Evolutionary conservation across 2,329 filamentous ascomycete genomes (phyloP), one percentile per base, ranked within the genome.

Genomic region (Monilinia vaccinii-corymbosi): DNA sequence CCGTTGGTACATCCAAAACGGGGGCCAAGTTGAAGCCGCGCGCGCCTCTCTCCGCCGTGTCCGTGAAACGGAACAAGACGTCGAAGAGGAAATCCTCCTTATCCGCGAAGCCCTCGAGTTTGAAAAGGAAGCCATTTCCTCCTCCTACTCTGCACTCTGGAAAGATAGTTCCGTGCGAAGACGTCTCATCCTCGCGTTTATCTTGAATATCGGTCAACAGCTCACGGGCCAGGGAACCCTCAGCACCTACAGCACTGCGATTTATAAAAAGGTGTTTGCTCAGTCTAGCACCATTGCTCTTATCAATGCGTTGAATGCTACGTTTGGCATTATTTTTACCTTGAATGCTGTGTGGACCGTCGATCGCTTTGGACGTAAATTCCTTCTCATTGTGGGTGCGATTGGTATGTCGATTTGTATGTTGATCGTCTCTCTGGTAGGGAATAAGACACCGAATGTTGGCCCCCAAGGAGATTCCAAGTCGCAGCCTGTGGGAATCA

Each of bases 231-330:
- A 89, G 18, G 56, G 56, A 42, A 58, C 85, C 0, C 78, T 89
- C 64, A 89, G 89, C 77, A 80, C 81, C 4, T 89, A 89, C 77
- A 85, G 81, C 31, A 87, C 84, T 25, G 80, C 82, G 66, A 86
- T 89, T 67, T 89, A 89, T 76, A 81, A 87, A 74, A 84, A 86
- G 71, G 81, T 88, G 28, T 89, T 86, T 76, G 77, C 75, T n/a
- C 77, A 73, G 58, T 75, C 73, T 59, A 75, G 79, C 50, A 82
- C 78, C 28, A 87, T 88, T 69, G 83, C 84, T 62, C 76, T 89
- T 34, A 89, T 89, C 76, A 89, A 89, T 70, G 86, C 86, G 3
- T 77, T 89, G 56, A 89, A 88, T 70, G 85, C 85, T 38, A 89
- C 85, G 4, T 86, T 85, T 66, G 84, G 84, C 50, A 89, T 89